phyloP scores from a whole-genome alignment of 2,329 filamentous ascomycete genomes.

The Penicillium capsulatum region DNA sequence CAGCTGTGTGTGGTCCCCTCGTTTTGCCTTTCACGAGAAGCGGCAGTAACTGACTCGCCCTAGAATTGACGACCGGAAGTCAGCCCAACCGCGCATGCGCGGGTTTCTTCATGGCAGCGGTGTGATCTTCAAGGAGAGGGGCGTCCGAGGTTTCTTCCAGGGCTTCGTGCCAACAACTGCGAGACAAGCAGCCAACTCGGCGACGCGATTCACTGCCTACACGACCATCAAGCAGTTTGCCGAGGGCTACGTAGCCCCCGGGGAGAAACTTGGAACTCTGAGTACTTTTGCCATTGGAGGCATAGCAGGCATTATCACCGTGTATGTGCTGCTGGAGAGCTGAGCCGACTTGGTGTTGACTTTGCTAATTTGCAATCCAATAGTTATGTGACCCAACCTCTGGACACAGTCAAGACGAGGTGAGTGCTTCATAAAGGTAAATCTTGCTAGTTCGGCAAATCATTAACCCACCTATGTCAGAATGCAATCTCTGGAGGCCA shows the following conservation, averaged over 20 bases:
- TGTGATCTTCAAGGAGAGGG: constrained; percentile 83
- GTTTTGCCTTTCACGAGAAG: too few relatives aligned
- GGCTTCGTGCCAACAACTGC: constrained; percentile 94
- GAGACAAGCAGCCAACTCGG: constrained; percentile 89
- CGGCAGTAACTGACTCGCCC: not conserved
- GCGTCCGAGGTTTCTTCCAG: constrained; percentile 90
- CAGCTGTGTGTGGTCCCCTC: constrained; percentile 60
- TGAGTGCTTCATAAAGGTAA: too few relatives aligned
- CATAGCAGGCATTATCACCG: constrained; percentile 83
- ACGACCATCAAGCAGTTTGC: constrained; percentile 86
- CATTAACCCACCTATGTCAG: too few relatives aligned
- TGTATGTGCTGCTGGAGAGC: constrained; percentile 45
- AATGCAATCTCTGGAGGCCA: constrained; percentile 94
- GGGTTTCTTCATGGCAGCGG: constrained; percentile 88
- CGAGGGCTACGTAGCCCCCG: constrained; percentile 85
- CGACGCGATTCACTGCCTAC: constrained; percentile 85
- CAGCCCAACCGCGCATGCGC: constrained; percentile 74
- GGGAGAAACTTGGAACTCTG: constrained; percentile 84
- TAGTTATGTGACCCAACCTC: constrained; percentile 58
- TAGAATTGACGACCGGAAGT: constrained; percentile 92
- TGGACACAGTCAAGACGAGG: constrained; percentile 90
- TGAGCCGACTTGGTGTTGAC: not conserved
- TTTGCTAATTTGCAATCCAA: too few relatives aligned
- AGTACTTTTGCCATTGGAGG: constrained; percentile 91
- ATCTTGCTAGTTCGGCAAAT: too few relatives aligned